Evolutionary conservation across 2,329 filamentous ascomycete species (phyloP), one percentile per base, ranked within the genome.

Genomic region (Ilyonectria mors-panacis): DNA sequence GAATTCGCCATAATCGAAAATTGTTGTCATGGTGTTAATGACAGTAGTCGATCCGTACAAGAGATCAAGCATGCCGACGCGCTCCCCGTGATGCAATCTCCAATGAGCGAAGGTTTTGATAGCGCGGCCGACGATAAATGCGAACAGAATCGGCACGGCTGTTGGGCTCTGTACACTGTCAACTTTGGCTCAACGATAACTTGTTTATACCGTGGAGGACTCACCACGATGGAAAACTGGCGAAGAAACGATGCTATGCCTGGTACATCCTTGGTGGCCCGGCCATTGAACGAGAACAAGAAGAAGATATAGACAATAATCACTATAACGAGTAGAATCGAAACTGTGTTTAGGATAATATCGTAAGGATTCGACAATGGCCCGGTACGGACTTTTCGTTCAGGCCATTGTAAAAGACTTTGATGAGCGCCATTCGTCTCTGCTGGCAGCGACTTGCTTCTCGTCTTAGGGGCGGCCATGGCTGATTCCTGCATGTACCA

Each of bases 51-150:
- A 65, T 3, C 63, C 63, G 28, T 57, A 65, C 6, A 65, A 23
- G 6, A 65, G 57, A 26, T 65, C 57, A 4, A 65, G 51, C 3
- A 17, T 45, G 13, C 50, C 63, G 21, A 65, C 44, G 37, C 63
- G 63, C 19, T 65, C 63, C 51, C 63, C 63, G 10, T 65, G 63
- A 23, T 65, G 63, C n/a, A 65, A 23, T 47, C 45, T 61, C 63
- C 63, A 65, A 39, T 65, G 63, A 19, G 57, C 63, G 15, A 61
- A 10, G 0, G 63, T 65, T 37, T 30, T 65, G 28, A 65, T 61
- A 4, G 51, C 44, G 13, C 63, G 63, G 12, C 63, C 63, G 9
- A 65, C 57, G 8, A 65, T 39, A 35, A 61, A 65, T 21, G 63
- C 63, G 37, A 65, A 65, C 4, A 65, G 3, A 33, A 65, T 60